phyloP scores from a whole-genome alignment of 306 rosid species.

The Hippophae gyantsensis region DNA sequence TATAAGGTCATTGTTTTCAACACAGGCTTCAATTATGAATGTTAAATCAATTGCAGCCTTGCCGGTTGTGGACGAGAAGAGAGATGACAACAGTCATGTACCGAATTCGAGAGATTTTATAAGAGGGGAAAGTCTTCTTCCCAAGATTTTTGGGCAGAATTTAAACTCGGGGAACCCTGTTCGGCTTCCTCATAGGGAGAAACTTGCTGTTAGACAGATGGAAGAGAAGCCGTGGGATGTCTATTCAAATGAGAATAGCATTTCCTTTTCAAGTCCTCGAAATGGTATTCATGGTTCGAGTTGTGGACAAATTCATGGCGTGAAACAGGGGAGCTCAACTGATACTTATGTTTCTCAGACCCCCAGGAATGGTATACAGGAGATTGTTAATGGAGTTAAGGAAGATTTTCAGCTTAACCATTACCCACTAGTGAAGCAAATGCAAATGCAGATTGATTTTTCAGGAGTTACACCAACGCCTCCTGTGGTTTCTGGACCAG shows the following conservation, averaged over 20 bases:
- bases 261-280: constrained; percentile 37
- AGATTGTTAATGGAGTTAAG: constrained; percentile 40
- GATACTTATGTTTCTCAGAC: constrained; percentile 35
- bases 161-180: constrained; percentile 34
- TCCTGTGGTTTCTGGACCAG: constrained; percentile 24
- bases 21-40: constrained; percentile 30
- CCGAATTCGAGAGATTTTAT: constrained; percentile 27
- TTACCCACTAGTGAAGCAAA: constrained; percentile 43
- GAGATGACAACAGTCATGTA: constrained; percentile 33
- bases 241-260: constrained; percentile 46
- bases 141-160: constrained; percentile 74
- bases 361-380: constrained; percentile 20
- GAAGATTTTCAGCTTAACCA: constrained; percentile 46
- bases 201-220: constrained; percentile 73
- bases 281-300: constrained; percentile 40
- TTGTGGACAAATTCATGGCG: constrained; percentile 44
- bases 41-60: constrained; percentile 26
- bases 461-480: constrained; percentile 64
- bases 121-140: constrained; percentile 38
- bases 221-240: constrained; percentile 68
- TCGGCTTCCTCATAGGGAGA: constrained; percentile 54
- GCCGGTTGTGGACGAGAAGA: constrained; percentile 31
- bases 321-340: constrained; percentile 35
- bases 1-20: constrained; percentile 49
- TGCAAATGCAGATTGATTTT: constrained; percentile 71